These are phyloP conservation scores for Filobasidium floriforme DNA, from an alignment of 768 basidiomycete genomes.

Conservation along the genomic window DNA sequence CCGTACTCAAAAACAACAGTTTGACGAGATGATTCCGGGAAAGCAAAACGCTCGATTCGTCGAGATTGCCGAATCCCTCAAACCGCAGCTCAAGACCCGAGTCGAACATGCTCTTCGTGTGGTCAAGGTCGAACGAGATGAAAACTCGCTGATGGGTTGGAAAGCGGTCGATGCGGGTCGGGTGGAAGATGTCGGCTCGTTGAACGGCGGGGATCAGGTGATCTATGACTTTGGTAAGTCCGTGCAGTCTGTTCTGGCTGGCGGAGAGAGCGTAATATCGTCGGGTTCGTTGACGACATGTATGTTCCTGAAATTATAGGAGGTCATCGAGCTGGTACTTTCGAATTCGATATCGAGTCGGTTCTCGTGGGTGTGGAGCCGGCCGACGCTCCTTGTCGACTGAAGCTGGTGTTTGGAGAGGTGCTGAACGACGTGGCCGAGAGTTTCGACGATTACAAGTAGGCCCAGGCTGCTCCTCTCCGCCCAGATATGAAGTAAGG, in stretches of 20 bases:
- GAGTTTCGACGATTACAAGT: slow-evolving; percentile 34
- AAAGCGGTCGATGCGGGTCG: slow-evolving; percentile 5
- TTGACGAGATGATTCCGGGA: slow-evolving; percentile 17
- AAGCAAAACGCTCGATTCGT: slow-evolving; percentile 19
- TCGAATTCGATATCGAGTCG: slow-evolving; percentile 22
- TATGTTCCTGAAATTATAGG: background rate
- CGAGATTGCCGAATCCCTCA: slow-evolving; percentile 19
- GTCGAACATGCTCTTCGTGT: slow-evolving; percentile 7
- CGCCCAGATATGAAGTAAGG: background rate
- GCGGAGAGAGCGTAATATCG: too few relatives aligned
- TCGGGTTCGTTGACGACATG: too few relatives aligned
- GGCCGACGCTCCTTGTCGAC: slow-evolving; percentile 14
- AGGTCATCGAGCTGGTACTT: slow-evolving; percentile 25
- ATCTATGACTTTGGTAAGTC: slow-evolving; percentile 26
- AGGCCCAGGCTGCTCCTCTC: background rate
- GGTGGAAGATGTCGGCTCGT: slow-evolving; percentile 13
- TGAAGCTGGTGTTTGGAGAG: slow-evolving; percentile 28
- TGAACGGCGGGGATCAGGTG: slow-evolving; percentile 20
- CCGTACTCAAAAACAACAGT: too few relatives aligned
- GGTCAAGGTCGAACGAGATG: slow-evolving; percentile 22
- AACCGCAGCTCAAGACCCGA: slow-evolving; percentile 18
- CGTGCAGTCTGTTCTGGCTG: background rate
- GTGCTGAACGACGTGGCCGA: slow-evolving; percentile 35
- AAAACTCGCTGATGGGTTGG: slow-evolving; percentile 22
- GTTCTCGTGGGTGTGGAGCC: slow-evolving; percentile 21